Evolutionary conservation across 805 yeast species (phyloP).

Genomic region (Naumovozyma castellii): DNA sequence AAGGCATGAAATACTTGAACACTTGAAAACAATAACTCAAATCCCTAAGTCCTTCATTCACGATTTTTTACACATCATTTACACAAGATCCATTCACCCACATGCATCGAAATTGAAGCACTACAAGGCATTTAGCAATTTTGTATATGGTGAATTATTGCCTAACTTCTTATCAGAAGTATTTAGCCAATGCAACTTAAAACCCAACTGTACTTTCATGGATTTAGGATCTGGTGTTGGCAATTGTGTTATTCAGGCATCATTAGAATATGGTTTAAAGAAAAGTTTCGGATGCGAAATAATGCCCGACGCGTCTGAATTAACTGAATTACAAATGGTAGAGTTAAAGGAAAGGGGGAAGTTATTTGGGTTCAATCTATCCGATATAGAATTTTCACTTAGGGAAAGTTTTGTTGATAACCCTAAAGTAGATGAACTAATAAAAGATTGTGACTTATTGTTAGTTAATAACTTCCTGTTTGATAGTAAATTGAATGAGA

Average conservation of each 20-base stretch:
- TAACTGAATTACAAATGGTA: slow-evolving; percentile 50
- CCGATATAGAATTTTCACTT: slow-evolving; percentile 48
- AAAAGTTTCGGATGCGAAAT: slow-evolving; percentile 81
- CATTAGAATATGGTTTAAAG: slow-evolving; percentile 71
- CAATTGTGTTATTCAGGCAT: slow-evolving; percentile 81
- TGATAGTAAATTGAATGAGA: slow-evolving; percentile 60
- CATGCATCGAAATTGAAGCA: slow-evolving; percentile 50
- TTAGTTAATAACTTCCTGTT: slow-evolving; percentile 78
- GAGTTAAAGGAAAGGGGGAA: slow-evolving; percentile 52
- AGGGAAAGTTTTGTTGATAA: slow-evolving; percentile 66
- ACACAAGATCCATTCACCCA: slow-evolving; percentile 72
- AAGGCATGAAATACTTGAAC: slow-evolving; percentile 23
- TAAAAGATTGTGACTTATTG: slow-evolving; percentile 59
- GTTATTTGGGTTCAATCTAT: slow-evolving; percentile 55
- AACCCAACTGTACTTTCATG: slow-evolving; percentile 50
- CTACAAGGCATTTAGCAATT: slow-evolving; percentile 81
- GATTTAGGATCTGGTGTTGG: slow-evolving; percentile 95
- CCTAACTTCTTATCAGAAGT: slow-evolving; percentile 68
- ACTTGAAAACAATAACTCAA: slow-evolving; percentile 25
- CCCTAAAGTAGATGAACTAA: slow-evolving; percentile 41
- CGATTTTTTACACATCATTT: slow-evolving; percentile 62
- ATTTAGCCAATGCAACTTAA: slow-evolving; percentile 48
- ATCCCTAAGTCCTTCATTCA: slow-evolving; percentile 40
- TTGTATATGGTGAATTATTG: slow-evolving; percentile 82
- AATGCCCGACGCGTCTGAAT: slow-evolving; percentile 68